Evolutionary conservation across 352 stramenopile species (phyloP).

Genomic region (Phytopythium montanum): DNA sequence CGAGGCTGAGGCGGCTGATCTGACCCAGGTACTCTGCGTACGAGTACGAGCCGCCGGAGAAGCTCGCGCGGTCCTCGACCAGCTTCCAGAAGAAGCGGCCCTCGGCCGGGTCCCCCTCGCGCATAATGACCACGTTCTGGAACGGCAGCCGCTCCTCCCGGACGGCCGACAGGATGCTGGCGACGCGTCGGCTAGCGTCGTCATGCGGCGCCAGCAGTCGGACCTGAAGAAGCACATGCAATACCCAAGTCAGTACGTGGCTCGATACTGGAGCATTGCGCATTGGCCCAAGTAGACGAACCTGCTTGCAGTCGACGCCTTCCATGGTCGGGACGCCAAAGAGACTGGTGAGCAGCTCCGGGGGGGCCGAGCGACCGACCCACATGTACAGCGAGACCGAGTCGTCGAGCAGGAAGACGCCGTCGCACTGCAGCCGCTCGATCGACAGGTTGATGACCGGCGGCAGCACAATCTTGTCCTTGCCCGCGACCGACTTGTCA

Average conservation of each 20-base stretch:
- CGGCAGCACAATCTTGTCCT: conserved; percentile 83
- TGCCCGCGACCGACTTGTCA: conserved; percentile 54
- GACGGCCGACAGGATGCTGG: conserved; percentile 87
- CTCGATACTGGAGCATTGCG: too few relatives aligned
- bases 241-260: neutral
- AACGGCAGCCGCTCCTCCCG: conserved; percentile 84
- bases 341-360: conserved; percentile 86
- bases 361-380: conserved; percentile 90
- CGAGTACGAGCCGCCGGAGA: conserved; percentile 95
- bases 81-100: conserved; percentile 96
- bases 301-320: conserved; percentile 89
- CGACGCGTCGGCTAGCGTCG: conserved; percentile 81
- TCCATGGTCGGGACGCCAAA: conserved; percentile 95
- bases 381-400: conserved; percentile 95
- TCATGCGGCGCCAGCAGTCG: conserved; percentile 82
- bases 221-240: conserved; percentile 22
- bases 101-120: conserved; percentile 93
- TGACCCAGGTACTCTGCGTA: conserved; percentile 97
- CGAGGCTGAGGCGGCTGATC: conserved; percentile 77
- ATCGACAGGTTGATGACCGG: conserved; percentile 94
- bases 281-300: conserved; percentile 21
- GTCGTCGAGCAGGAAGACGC: conserved; percentile 97
- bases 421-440: conserved; percentile 91
- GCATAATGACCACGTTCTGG: conserved; percentile 89
- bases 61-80: conserved; percentile 97